Base-by-base conservation (phyloP, 129 eudicot genomes). In the Dittrichia graveolens region DNA sequence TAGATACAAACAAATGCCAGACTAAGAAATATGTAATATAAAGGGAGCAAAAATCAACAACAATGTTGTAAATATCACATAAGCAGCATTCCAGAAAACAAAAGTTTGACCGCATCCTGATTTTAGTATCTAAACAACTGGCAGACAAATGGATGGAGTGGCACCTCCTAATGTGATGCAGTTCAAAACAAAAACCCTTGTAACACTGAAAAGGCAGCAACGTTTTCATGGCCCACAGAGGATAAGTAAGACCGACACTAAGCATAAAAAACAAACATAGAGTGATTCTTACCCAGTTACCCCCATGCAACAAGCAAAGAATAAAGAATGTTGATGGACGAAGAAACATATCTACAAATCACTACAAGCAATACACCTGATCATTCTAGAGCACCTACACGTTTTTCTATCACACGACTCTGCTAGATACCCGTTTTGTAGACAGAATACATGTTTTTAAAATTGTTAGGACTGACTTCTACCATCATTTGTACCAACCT, bases 51-150 rank as follows among this genome's bases (percentile, higher is more conserved):
- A 34, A 65, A 48, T 13, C 37, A 31, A 46, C 16, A 47, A 8
- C 31, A 10, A 16, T 19, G 48, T 31, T 47, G 31, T 46, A 19
- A 35, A 67, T 24, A 47, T 41, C 45, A 48, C 72, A 31, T 5
- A 38, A 49, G 50, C 13, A 74, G 8, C 13, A 40, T 52, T 44
- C 41, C 52, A 6, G 24, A 0, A 5, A 75, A 56, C 11, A 41
- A 12, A 35, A 45, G 39, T 15, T 44, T n/a, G 31, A 41, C 43
- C 14, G 3, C 38, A 16, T 37, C 56, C 38, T n/a, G 39, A 11
- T 24, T 50, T 31, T 19, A 40, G 37, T 63, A 74, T 63, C 43
- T 39, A 62, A 10, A 62, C 7, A 70, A 19, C 65, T 41, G 56
- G 41, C 12, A 50, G 9, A 37, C 43, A 19, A 38, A 39, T 39